Evolutionary conservation across 495 filamentous ascomycete genomes (phyloP), one percentile per base, ranked within the genome.

Genomic region (Penicillium steckii): DNA sequence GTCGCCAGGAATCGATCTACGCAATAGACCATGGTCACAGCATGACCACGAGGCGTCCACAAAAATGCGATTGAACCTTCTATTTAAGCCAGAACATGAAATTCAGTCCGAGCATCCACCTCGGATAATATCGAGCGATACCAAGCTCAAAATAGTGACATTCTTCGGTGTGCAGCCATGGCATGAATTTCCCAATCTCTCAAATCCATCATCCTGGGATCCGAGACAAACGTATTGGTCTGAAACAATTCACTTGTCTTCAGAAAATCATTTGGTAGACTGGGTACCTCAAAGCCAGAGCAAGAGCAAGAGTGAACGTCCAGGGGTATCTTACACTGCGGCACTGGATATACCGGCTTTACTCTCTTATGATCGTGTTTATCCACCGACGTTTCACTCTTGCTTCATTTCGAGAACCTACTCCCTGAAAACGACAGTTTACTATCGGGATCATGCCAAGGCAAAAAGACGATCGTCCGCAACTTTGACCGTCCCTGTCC

Each of bases 321-420:
- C 3, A 18, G 6, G 15, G 8, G 9, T 21, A 9, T 40, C 38
- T 2, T 53, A 47, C 18, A 47, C 35, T 1, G 26, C 56, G 3
- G 38, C 46, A 1, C 3, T 47, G 46, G 46, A 54, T 8, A 8
- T 40, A 6, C 21, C 17, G 0, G 33, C 46, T 18, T 22, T 15
- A 21, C 18, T 59, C 17, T 42, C 46, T 2, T 15, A 13, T 10
- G 30, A 23, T 23, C 46, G 33, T 6, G 10, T 13, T 3, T 58
- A 50, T 18, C 56, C 50, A 21, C 33, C 50, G 2, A 50, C 46
- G 13, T 54, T 54, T 8, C 46, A 54, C 18, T 59, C 55, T 1
- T 59, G 56, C 38, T 59, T 54, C 2, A 21, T 59, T 0, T 58
- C 50, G 21, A 43, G 55, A 2, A 32, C 32, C 0, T 58, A 58